These are phyloP conservation scores for Hypoxylon crocopeplum DNA, from an alignment of 495 filamentous ascomycete genomes.

Conservation along the genomic window DNA sequence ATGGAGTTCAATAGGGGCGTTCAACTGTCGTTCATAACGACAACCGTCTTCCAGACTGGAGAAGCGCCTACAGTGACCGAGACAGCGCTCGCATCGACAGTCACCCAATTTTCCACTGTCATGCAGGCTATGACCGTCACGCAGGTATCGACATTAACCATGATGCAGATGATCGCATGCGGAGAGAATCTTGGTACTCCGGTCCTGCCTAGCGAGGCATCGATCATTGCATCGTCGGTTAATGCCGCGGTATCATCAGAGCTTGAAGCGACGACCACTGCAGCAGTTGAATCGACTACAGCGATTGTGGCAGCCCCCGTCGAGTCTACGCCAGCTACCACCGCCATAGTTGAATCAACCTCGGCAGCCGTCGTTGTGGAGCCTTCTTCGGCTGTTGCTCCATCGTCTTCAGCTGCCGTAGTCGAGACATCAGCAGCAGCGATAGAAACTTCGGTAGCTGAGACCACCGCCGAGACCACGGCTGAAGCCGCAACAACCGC, in stretches of 20 bases:
- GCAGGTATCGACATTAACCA: conserved; percentile 34
- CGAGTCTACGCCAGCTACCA: neutral
- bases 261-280: neutral
- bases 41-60: conserved; percentile 46
- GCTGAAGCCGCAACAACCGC: neutral
- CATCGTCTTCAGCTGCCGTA: conserved; percentile 10
- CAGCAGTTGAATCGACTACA: conserved; percentile 4
- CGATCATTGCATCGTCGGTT: conserved; percentile 33
- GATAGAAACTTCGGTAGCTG: neutral
- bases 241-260: no score
- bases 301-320: neutral
- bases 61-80: conserved; percentile 47
- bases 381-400: neutral
- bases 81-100: conserved; percentile 48
- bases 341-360: neutral
- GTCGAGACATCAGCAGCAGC: neutral
- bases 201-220: conserved; percentile 23
- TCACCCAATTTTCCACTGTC: conserved; percentile 27
- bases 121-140: conserved; percentile 39
- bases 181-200: conserved; percentile 14
- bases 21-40: conserved; percentile 49
- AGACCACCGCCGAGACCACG: no score
- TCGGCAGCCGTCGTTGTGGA: neutral
- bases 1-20: conserved; percentile 1
- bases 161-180: conserved; percentile 40